phyloP scores from a whole-genome alignment of 2,329 filamentous ascomycete genomes.

The Fusarium pseudonygamai region DNA sequence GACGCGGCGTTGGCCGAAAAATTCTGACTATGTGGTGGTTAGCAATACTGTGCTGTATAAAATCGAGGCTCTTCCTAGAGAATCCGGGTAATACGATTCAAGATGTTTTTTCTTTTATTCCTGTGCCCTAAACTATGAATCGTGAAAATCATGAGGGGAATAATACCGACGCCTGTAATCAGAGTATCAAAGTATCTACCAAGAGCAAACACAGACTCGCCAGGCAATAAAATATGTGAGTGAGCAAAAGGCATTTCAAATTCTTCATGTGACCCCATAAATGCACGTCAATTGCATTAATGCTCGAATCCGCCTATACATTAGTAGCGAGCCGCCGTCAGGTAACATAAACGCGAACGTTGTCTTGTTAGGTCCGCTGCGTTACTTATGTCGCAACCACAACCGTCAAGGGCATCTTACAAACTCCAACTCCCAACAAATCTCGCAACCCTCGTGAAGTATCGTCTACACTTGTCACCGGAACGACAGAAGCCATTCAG shows the following conservation, averaged over 20 bases:
- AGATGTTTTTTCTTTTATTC: constrained; percentile 7
- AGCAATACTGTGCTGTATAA: neutral
- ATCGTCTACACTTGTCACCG: neutral
- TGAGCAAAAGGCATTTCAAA: constrained; percentile 6
- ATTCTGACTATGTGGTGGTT: neutral
- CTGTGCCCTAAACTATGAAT: constrained; percentile 5
- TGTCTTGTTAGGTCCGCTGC: constrained; percentile 16
- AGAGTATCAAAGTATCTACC: constrained; percentile 22
- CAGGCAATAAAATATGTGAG: constrained; percentile 3
- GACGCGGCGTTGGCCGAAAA: neutral
- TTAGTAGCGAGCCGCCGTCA: constrained; percentile 14
- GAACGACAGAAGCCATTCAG: neutral
- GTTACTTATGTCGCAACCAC: constrained; percentile 31
- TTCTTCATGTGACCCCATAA: constrained; percentile 25
- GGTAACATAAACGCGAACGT: constrained; percentile 26
- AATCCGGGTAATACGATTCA: neutral
- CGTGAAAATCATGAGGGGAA: constrained; percentile 28
- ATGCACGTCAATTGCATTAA: constrained; percentile 15
- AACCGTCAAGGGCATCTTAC: constrained; percentile 9
- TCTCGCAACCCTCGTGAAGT: constrained; percentile 1
- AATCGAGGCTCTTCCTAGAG: neutral
- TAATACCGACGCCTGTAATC: constrained; percentile 18
- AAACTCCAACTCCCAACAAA: neutral
- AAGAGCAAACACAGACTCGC: constrained; percentile 18
- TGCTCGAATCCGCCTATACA: constrained; percentile 10